Evolutionary conservation across 768 basidiomycete species (phyloP).

Genomic region (Basidioascus undulatus): DNA sequence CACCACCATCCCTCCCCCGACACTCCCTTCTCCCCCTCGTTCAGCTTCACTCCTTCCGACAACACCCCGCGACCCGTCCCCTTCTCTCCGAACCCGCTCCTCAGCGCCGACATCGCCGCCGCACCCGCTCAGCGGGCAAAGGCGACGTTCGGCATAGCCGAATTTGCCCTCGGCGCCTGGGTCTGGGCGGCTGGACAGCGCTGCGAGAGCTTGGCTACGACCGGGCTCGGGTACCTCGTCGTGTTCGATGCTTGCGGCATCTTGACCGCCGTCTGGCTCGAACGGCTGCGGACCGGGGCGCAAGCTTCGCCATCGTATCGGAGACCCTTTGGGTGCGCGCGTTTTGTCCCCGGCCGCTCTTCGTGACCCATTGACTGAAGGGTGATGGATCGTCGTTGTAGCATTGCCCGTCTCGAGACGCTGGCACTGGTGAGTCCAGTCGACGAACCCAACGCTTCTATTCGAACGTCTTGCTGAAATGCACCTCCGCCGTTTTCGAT

Average conservation of each 20-base stretch:
- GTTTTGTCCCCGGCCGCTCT: not conserved
- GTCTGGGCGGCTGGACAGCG: slow-evolving; percentile 81
- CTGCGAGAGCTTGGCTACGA: slow-evolving; percentile 59
- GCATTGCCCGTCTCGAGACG: slow-evolving; percentile 41
- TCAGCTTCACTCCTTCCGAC: no score
- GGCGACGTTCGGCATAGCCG: slow-evolving; percentile 15
- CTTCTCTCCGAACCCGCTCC: no score
- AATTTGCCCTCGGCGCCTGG: slow-evolving; percentile 22
- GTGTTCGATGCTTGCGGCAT: slow-evolving; percentile 84
- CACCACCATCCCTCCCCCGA: not conserved
- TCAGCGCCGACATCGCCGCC: no score
- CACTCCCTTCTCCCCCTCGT: slow-evolving; percentile 4
- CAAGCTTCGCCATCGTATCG: slow-evolving; percentile 14
- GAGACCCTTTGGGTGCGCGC: slow-evolving; percentile 37
- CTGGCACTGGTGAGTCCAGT: no score
- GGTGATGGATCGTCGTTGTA: slow-evolving; percentile 13
- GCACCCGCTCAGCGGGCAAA: no score
- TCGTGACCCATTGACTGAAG: slow-evolving; percentile 1
- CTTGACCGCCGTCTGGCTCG: slow-evolving; percentile 17
- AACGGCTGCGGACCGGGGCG: slow-evolving; percentile 6
- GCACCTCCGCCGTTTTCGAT: no score
- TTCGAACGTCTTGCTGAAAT: no score
- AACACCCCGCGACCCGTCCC: no score
- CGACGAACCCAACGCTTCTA: no score
- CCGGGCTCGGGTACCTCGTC: slow-evolving; percentile 85